A percentile compares a stretch with the other conserved stretches of the same genome.
phyloP scores from a whole-genome alignment of 2,329 filamentous ascomycete species.

The Beauveria asiatica region DNA sequence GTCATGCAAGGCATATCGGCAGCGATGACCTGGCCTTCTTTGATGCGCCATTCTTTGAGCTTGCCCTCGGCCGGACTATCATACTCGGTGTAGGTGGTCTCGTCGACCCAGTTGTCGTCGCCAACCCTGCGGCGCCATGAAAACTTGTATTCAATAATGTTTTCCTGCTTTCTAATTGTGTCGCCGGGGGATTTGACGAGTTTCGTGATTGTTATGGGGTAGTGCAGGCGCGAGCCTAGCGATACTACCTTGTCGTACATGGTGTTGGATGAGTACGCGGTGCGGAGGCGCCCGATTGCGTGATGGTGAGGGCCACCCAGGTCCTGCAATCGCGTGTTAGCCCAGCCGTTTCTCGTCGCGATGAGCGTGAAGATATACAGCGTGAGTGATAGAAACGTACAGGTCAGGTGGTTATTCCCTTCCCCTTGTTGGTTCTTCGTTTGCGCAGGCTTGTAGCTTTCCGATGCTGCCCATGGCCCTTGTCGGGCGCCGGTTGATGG shows the following conservation, averaged over 20 bases:
- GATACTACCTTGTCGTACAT: slow-evolving; percentile 37
- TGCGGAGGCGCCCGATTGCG: slow-evolving; percentile 5
- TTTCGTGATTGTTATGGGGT: slow-evolving; percentile 87
- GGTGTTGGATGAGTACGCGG: slow-evolving; percentile 5
- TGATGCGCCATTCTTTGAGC: slow-evolving; percentile 67
- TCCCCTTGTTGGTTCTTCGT: background rate
- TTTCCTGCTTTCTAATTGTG: slow-evolving; percentile 63
- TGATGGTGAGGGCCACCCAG: background rate
- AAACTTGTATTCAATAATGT: slow-evolving; percentile 82
- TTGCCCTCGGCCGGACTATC: slow-evolving; percentile 77
- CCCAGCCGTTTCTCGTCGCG: background rate
- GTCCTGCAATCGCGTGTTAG: background rate
- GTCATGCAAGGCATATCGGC: slow-evolving; percentile 55
- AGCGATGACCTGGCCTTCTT: slow-evolving; percentile 54
- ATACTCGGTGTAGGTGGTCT: slow-evolving; percentile 67
- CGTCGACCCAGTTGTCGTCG: slow-evolving; percentile 51
- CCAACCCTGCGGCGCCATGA: slow-evolving; percentile 69
- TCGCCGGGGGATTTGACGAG: slow-evolving; percentile 72
- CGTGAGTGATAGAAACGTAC: background rate
- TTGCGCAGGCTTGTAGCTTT: slow-evolving; percentile 3
- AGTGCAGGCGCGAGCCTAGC: slow-evolving; percentile 62
- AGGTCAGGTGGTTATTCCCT: background rate
- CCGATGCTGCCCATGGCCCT: slow-evolving; percentile 8
- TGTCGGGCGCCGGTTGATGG: background rate
- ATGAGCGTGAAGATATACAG: background rate